Base-by-base conservation (phyloP, 1,284 basidiomycete species). In the Xerocomus minutiporus region DNA sequence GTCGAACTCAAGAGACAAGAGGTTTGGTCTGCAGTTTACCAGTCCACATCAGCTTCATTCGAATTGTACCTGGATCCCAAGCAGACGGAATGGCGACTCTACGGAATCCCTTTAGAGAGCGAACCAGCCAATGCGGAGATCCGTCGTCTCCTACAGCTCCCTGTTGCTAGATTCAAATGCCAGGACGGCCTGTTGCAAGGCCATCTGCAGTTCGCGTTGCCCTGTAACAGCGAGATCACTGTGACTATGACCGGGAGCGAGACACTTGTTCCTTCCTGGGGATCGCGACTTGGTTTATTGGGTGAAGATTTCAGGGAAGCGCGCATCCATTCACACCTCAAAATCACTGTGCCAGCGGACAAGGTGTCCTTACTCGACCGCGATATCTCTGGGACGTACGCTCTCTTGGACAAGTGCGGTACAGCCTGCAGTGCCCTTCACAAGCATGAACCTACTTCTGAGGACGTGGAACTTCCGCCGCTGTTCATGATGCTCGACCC, bases 341-440 rank as follows among this genome's bases (percentile, higher is more conserved):
- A 82, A 55, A 72, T 97, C 32, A 72, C 74, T 1, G 79, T 90
- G 1, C 75, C 83, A 0, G 63, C 70, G 15, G 75, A 78, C 15
- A 75, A 79, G 20, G 66, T 73, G 8, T 58, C 65, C 2, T 72
- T 77, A 32, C 80, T 97, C 29, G 93, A 97, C 68, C 83, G 87
- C 40, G 80, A 90, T 61, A 83, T 97, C 46, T 83, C 86, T 4
- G 94, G 95, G 4, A 75, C 72, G 0, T 97, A 97, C 65, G 73
- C 75, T 9, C 81, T 96, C 36, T 74, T 94, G 48, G 85, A 91
- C 56, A 86, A 86, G 65, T 97, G 94, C 57, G 94, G 94, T 2
- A 93, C 92, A 0, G 92, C 95, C 1, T 92, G 90, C 65, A 79
- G 80, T 26, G 88, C 90, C n/a, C 75, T 97, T 36, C 93, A 97